Evolutionary conservation across 768 basidiomycete genomes (phyloP), one percentile per base, ranked within the genome.

Genomic region (Hypholoma fasciculare): DNA sequence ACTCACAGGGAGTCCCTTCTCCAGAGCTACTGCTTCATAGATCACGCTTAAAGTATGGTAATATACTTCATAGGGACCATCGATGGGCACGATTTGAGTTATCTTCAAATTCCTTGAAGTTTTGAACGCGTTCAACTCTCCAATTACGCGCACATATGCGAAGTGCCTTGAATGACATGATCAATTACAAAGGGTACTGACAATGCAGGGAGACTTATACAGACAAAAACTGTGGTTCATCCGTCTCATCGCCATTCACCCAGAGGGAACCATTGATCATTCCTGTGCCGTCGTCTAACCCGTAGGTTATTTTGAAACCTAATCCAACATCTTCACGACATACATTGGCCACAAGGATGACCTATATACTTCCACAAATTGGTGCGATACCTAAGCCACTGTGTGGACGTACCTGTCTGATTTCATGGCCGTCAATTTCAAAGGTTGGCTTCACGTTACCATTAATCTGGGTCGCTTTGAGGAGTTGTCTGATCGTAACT

Each of bases 11-110:
- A 67, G 62, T 37, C 90, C 91, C 49, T 82, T 78, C 66, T 89
- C 82, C 59, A 86, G 73, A 50, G 77, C 78, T 57, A 92, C 69
- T 50, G 82, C 84, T 16, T 89, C 84, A 17, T 80, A 79, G 61
- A 95, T 85, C 12, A 81, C 80, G 63, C 97, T 90, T 49, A 92
- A 67, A 34, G 86, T 71, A 69, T 98, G 95, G 69, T 88, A 94
- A 68, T 85, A 88, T 19, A 91, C 72, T 72, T 98, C 95, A 66
- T 90, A 82, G 7, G 78, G 73, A 62, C 94, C 89, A 20, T 74
- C 81, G 47, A 89, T 73, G 2, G 79, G 78, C 26, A 89, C 85
- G 61, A 98, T 84, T 61, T 87, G 81, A n/a, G 37, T 47, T 17
- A 69, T 61, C 49, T 64, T 67, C 40, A 77, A 50, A 34, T 38